Conservation (phyloP, 139 green algal species). For the Yamagishiella unicocca region DNA sequence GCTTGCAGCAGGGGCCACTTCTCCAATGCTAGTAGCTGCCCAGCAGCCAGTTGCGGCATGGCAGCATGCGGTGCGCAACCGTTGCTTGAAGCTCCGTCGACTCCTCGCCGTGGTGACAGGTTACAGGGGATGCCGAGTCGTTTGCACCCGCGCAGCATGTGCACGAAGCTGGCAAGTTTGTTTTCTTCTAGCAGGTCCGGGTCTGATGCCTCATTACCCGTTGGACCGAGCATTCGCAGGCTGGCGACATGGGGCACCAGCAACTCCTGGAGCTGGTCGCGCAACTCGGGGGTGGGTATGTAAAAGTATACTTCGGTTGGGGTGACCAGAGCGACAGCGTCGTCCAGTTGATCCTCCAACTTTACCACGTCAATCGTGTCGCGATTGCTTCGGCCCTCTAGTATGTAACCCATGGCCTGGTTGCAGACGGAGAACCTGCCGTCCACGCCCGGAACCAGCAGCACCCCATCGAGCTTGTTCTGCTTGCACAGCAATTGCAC, state of each 20-base stretch:
- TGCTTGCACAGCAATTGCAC: neutral
- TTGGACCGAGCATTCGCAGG: constrained; percentile 37
- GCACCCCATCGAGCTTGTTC: constrained; percentile 48
- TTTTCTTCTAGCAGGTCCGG: constrained; percentile 53
- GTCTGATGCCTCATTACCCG: constrained; percentile 31
- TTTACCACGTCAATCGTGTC: constrained; percentile 47
- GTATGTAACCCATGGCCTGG: constrained; percentile 50
- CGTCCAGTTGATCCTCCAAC: constrained; percentile 43
- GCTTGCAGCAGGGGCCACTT: constrained; percentile 73
- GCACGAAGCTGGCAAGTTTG: constrained; percentile 63
- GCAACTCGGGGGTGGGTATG: neutral
- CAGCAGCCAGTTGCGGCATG: neutral
- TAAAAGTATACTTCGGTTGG: neutral
- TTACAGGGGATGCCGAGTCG: constrained; percentile 52
- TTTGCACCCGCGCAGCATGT: constrained; percentile 55
- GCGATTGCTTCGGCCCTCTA: constrained; percentile 47
- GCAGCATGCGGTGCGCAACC: neutral
- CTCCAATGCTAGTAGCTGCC: constrained; percentile 62
- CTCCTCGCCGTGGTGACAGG: neutral
- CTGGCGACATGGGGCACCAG: constrained; percentile 14
- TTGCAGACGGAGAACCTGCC: constrained; percentile 36
- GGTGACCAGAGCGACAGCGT: constrained; percentile 43
- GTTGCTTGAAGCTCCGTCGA: neutral
- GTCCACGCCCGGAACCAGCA: constrained; percentile 51
- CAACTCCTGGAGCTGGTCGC: constrained; percentile 1